Base-by-base conservation (phyloP, 2,329 filamentous ascomycete genomes). In the Colletotrichum sp. region DNA sequence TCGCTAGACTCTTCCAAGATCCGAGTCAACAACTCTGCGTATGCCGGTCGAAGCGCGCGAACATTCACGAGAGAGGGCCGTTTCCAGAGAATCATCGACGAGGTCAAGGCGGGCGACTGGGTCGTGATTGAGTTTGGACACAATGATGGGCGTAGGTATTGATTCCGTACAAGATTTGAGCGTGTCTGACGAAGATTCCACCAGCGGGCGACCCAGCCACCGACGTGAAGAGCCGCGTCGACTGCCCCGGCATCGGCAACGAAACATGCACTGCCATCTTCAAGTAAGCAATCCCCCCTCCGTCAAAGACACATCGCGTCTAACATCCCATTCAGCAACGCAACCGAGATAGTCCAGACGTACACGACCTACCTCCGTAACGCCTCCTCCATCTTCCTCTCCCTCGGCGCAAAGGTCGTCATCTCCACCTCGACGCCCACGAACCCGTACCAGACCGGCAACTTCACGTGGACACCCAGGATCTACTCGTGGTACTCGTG, bases 111-210 rank as follows among this genome's bases (percentile, higher is more conserved):
- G 2, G 92, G 91, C 36, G 93, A 95, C 82, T 92, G 91, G 82
- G 92, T 94, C 1, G 87, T 94, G 64, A 93, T 94, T 69, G 93
- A 94, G 79, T 94, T 95, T 79, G 93, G 93, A 0, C 93, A 95
- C 86, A 95, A 95, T 79, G 93, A 95, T 78, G 93, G 92, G n/a
- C 72, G 72, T 72, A n/a, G 5, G 72, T 75, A 0, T 24, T n/a
- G 15, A 12, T 8, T 18, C 16, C n/a, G n/a, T n/a, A n/a, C n/a
- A n/a, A n/a, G n/a, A n/a, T 5, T 18, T 2, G 3, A 13, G 36
- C 15, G 1, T 13, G 13, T 9, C 60, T 71, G 28, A 72, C 36
- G 6, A 5, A 7, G 1, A 0, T 6, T 44, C 3, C 44, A n/a
- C 4, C 7, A 75, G 72, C 72, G 0, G 72, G 72, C 7, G 57